Evolutionary conservation across 2,329 filamentous ascomycete species (phyloP).

Genomic region (Neocucurbitaria cava): DNA sequence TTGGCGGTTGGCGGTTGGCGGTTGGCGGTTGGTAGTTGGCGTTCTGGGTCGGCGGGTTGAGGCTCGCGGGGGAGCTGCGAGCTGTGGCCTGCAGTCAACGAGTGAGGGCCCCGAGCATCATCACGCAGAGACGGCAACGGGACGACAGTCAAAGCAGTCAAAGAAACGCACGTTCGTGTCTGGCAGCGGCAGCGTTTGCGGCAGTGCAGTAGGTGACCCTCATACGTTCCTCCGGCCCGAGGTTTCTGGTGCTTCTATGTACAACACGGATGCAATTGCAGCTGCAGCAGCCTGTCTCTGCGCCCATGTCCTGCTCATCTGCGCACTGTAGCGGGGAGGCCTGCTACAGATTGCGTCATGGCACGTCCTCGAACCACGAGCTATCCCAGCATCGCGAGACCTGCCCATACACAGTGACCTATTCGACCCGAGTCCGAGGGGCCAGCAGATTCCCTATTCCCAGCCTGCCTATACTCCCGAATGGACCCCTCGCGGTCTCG

Average conservation of each 20-base stretch:
- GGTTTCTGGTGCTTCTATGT: not conserved
- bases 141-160: no score
- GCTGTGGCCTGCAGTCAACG: not conserved
- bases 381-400: not conserved
- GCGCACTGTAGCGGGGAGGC: not conserved
- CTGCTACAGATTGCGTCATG: not conserved
- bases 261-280: not conserved
- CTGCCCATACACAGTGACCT: not conserved
- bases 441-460: constrained; percentile 3
- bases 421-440: constrained; percentile 1
- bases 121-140: not conserved
- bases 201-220: not conserved
- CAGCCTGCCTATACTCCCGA: constrained; percentile 9
- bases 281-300: not conserved
- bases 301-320: not conserved
- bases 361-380: not conserved
- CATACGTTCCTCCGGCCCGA: not conserved
- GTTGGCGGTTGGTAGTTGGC: constrained; percentile 18
- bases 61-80: constrained; percentile 17
- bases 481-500: constrained; percentile 10
- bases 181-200: not conserved
- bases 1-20: constrained; percentile 9
- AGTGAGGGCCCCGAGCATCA: not conserved
- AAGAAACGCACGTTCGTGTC: constrained; percentile 4
- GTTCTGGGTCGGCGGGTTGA: constrained; percentile 2